phyloP scores from a whole-genome alignment of 202 grass and related monocot species.

The Eragrostis tef region DNA sequence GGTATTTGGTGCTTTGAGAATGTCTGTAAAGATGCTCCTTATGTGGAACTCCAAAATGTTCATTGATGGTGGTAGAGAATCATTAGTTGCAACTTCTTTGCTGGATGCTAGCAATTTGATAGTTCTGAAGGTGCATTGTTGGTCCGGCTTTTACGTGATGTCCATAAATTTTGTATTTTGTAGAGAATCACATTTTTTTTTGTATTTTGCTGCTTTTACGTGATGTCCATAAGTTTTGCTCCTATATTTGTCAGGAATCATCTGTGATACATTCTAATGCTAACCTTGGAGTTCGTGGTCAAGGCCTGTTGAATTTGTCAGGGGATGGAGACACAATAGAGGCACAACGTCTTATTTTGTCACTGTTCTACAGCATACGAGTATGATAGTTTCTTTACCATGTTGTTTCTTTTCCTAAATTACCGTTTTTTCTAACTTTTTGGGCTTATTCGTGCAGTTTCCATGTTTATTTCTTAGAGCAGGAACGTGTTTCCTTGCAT shows the following conservation, averaged over 20 bases:
- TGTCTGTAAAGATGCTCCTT: constrained; percentile 99
- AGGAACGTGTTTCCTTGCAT: background rate
- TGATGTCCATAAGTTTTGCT: constrained; percentile 22
- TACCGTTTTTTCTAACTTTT: constrained; percentile 21
- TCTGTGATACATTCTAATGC: constrained; percentile 98
- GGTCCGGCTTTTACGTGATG: background rate
- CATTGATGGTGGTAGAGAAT: constrained; percentile 88
- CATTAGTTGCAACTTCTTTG: constrained; percentile 87
- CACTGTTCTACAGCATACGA: constrained; percentile 97
- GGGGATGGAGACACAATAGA: constrained; percentile 90
- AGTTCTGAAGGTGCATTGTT: constrained; percentile 84
- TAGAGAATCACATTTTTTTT: background rate
- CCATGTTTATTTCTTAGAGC: constrained; percentile 21
- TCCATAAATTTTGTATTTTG: too few species aligned
- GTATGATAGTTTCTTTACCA: constrained; percentile 59
- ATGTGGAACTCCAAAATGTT: constrained; percentile 99
- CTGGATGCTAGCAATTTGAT: constrained; percentile 99
- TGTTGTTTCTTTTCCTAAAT: constrained; percentile 31
- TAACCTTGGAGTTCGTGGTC: constrained; percentile 98
- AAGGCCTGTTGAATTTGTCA: constrained; percentile 98
- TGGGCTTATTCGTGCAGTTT: constrained; percentile 41
- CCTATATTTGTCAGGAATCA: constrained; percentile 67
- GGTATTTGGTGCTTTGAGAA: constrained; percentile 94
- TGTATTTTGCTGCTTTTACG: constrained; percentile 40
- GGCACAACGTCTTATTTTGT: constrained; percentile 92